Percentiles rank a stretch among this genome's conserved stretches.
phyloP scores from a whole-genome alignment of 352 stramenopile species.

The Phytophthora cactorum region DNA sequence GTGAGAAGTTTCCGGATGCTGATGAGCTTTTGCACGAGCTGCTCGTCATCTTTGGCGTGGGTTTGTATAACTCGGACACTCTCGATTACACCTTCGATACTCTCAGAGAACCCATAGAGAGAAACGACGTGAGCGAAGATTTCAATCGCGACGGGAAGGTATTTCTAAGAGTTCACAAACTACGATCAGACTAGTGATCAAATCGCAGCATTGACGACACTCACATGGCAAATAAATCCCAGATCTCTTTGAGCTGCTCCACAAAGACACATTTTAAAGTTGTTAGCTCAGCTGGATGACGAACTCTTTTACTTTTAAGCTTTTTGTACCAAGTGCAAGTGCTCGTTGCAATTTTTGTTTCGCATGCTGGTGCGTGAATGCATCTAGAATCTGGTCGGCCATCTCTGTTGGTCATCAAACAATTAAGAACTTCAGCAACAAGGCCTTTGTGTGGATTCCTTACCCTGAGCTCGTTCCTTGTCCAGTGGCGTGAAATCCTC shows the following conservation, averaged over 20 bases:
- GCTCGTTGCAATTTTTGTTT: constrained; percentile 50
- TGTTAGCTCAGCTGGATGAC: neutral
- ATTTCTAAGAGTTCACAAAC: constrained; percentile 40
- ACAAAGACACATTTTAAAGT: neutral
- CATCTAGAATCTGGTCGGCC: constrained; percentile 55
- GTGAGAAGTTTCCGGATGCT: constrained; percentile 54
- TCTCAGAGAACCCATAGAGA: constrained; percentile 49
- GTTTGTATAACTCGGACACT: constrained; percentile 48
- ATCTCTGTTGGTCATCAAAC: constrained; percentile 36
- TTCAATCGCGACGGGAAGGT: constrained; percentile 53
- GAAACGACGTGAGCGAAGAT: constrained; percentile 43
- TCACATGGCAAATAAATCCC: constrained; percentile 49
- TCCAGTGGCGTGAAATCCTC: constrained; percentile 41
- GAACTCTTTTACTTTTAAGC: neutral
- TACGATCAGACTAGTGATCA: neutral
- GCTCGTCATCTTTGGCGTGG: constrained; percentile 48
- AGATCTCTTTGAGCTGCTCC: constrained; percentile 50
- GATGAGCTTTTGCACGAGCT: constrained; percentile 49
- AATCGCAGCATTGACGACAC: neutral
- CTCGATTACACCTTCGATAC: constrained; percentile 55
- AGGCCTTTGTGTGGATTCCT: neutral
- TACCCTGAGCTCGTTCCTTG: constrained; percentile 34
- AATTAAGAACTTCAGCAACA: neutral
- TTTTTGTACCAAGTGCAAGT: constrained; percentile 16
- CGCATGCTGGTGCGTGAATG: constrained; percentile 45